Base-by-base conservation (phyloP, 306 rosid species). In the Acacia confusa region DNA sequence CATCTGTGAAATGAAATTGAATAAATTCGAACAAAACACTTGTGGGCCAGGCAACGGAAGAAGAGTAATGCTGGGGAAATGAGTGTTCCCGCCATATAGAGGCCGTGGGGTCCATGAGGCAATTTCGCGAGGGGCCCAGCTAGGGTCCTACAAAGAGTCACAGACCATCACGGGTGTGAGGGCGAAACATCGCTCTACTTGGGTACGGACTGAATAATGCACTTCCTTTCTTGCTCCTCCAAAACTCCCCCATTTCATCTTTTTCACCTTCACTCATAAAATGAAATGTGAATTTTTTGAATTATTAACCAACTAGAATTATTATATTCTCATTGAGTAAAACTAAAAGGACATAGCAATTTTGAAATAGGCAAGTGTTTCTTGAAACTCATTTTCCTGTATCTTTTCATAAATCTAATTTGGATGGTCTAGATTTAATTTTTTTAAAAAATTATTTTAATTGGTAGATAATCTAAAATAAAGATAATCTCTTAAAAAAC, bases 51-150 rank as follows among this genome's bases (percentile, higher is more conserved):
- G 17, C 20, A 6, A 17, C 22, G 19, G 2, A 19, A 17, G 22
- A 50, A 17, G 22, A 50, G 57, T 17, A 16, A 15, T 1, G 0
- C 22, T 5, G n/a, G 22, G 25, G 61, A 53, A n/a, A 53, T 13
- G 61, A 53, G 27, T 24, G 67, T 61, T 73, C 76, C 60, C 79
- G 76, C 75, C n/a, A 57, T 81, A 9, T 25, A 11, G 11, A 10
- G 69, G 38, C n/a, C n/a, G n/a, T 14, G 71, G 85, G 87, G 24
- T 83, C 78, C 83, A 77, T 3, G 43, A 7, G 70, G 70, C 44
- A 65, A 65, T 65, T 65, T 32, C 82, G 7, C 22, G 34, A 11
- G 57, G 81, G 88, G 32, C 84, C 74, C 81, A 79, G 32, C 78
- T 11, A 13, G 8, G 27, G 68, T 13, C 19, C 68, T 22, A 3